Evolutionary conservation across 768 basidiomycete species (phyloP), one percentile per base, ranked within the genome.

Genomic region (Lentinula boryana): DNA sequence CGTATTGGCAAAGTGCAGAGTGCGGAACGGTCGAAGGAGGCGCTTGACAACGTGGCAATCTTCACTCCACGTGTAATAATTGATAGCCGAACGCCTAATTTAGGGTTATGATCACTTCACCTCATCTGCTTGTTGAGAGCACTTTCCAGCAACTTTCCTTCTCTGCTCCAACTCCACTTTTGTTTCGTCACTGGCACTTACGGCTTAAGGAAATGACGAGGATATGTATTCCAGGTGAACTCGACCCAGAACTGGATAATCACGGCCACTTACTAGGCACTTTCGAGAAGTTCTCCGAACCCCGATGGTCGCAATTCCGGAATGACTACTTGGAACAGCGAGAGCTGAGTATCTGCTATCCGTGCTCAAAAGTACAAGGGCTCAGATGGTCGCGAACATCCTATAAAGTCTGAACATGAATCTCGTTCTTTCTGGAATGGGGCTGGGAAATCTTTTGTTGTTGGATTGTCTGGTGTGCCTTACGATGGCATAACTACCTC

Each of bases 401-500:
- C 27, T 27, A 27, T 27, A 27, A 27, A 27, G 3, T 48, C 46
- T 48, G 46, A 48, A 48, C 46, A 8, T 46, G 46, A 48, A 48
- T 48, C 16, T 48, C 46, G 46, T 48, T 48, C 46, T 48, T 48
- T 48, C 46, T 48, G 46, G 51, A 52, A 32, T 52, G 27, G 51
- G n/a, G 51, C 31, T 52, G 51, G 35, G 51, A 52, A 52, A 35
- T 21, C 2, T 7, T 48, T 48, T 18, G 8, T n/a, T 23, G 50
- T 35, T 51, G 33, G 31, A 18, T 31, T 35, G 31, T 33, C 9
- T 32, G 23, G 33, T 51, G 27, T 40, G 38, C 36, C 55, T 56
- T 41, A 43, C 40, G 40, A 18, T 56, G 23, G 55, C 55, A 41
- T 56, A 56, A 41, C 55, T 56, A 56, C 55, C 55, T 56, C 55